phyloP scores from a whole-genome alignment of 2,329 filamentous ascomycete species.

The Trichoderma sp. region DNA sequence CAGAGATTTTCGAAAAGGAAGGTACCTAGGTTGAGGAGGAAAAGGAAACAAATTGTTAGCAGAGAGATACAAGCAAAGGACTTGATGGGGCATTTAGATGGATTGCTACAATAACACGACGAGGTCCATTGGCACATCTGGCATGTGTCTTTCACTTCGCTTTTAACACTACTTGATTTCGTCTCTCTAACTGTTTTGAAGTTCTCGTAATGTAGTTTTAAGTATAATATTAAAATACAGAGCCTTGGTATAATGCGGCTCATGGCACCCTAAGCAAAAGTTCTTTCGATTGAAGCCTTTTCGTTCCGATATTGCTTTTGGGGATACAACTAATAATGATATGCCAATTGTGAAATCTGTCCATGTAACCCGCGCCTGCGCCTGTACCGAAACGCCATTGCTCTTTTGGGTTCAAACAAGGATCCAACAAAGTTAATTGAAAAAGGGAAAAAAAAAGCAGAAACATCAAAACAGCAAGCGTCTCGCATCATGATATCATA shows the following conservation, averaged over 20 bases:
- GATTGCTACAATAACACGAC: neutral
- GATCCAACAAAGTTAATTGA: neutral
- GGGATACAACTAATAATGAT: neutral
- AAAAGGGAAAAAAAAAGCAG: neutral
- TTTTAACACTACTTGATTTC: neutral
- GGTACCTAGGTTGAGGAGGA: neutral
- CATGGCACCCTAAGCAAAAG: neutral
- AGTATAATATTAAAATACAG: neutral
- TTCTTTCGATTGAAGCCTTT: neutral
- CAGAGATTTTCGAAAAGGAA: neutral
- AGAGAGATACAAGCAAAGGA: neutral
- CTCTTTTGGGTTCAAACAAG: neutral
- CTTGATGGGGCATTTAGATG: neutral
- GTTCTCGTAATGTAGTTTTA: neutral
- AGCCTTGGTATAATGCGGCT: neutral
- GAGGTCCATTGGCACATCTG: neutral
- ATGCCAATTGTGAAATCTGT: neutral
- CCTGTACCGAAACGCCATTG: constrained; percentile 6
- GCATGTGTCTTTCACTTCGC: neutral
- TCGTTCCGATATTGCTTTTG: neutral
- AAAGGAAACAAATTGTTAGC: neutral
- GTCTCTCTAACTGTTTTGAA: neutral
- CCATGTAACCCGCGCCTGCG: neutral
- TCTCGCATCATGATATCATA: neutral
- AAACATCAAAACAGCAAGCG: neutral